A percentile compares a stretch with the other conserved stretches of the same genome.
Evolutionary conservation across 225 moss, liverwort and hornwort species (phyloP).

Genomic region (Bryum argenteum): DNA sequence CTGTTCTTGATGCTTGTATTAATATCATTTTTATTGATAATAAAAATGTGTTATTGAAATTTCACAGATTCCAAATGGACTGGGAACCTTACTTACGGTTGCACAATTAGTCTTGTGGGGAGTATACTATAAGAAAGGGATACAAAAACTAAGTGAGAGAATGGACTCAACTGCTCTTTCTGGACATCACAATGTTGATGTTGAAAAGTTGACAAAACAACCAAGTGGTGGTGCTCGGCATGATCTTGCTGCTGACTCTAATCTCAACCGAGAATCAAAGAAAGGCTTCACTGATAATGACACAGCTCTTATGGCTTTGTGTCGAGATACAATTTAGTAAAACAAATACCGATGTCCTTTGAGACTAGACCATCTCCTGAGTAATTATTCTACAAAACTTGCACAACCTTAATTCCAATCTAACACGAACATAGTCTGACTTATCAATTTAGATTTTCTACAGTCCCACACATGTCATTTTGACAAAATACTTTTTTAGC

Average conservation of each 20-base stretch:
- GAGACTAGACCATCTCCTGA: too few relatives aligned
- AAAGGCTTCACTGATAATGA: slow-evolving; percentile 30
- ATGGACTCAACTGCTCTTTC: slow-evolving; percentile 5
- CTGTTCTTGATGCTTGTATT: too few relatives aligned
- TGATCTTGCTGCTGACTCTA: slow-evolving; percentile 22
- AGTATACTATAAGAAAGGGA: slow-evolving; percentile 41
- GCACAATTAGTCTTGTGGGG: slow-evolving; percentile 46
- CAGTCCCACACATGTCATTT: too few relatives aligned
- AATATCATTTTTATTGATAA: too few relatives aligned
- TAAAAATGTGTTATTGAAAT: neutral
- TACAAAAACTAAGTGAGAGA: slow-evolving; percentile 12
- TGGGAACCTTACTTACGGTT: slow-evolving; percentile 44
- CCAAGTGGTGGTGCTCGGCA: slow-evolving; percentile 11
- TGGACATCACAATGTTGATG: slow-evolving; percentile 28
- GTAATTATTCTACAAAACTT: too few relatives aligned
- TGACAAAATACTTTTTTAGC: too few relatives aligned
- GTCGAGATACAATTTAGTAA: slow-evolving; percentile 25
- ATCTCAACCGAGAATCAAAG: slow-evolving; percentile 31
- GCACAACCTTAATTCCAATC: too few relatives aligned
- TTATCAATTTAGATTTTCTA: too few relatives aligned
- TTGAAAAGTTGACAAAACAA: slow-evolving; percentile 37
- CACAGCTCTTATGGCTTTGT: slow-evolving; percentile 45
- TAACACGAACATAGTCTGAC: too few relatives aligned
- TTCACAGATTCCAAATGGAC: slow-evolving; percentile 56
- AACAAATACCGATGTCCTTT: too few relatives aligned